Evolutionary conservation across 2,329 filamentous ascomycete species (phyloP).

Genomic region (Cladosporium sp.): DNA sequence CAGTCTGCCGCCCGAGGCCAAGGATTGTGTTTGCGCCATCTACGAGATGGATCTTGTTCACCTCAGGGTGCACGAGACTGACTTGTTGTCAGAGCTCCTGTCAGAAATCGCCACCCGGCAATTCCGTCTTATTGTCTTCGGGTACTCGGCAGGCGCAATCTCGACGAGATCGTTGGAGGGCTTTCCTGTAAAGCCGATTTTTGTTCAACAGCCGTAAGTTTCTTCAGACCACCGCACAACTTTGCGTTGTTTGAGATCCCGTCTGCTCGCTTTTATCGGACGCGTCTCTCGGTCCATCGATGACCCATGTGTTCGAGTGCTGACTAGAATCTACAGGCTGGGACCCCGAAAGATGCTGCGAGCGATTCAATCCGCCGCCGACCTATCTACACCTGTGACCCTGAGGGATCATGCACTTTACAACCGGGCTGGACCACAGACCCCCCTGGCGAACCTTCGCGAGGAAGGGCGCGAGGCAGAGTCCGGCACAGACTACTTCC

Average conservation of each 20-base stretch:
- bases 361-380: conserved; percentile 2
- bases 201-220: conserved; percentile 14
- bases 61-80: background rate
- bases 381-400: background rate
- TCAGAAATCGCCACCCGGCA: background rate
- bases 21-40: background rate
- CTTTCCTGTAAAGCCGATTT: conserved; percentile 10
- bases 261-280: background rate
- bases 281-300: no score
- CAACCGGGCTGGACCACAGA: no score
- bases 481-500: no score
- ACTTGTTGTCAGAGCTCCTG: background rate
- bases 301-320: no score
- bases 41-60: background rate
- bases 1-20: background rate
- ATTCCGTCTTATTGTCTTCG: conserved; percentile 7
- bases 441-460: no score
- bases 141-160: background rate
- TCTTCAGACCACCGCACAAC: no score
- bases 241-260: background rate
- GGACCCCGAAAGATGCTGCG: conserved; percentile 19
- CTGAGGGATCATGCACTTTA: no score
- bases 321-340: background rate
- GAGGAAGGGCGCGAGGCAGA: no score
- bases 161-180: conserved; percentile 8